phyloP scores from a whole-genome alignment of 495 filamentous ascomycete species.

The Physcia stellaris region DNA sequence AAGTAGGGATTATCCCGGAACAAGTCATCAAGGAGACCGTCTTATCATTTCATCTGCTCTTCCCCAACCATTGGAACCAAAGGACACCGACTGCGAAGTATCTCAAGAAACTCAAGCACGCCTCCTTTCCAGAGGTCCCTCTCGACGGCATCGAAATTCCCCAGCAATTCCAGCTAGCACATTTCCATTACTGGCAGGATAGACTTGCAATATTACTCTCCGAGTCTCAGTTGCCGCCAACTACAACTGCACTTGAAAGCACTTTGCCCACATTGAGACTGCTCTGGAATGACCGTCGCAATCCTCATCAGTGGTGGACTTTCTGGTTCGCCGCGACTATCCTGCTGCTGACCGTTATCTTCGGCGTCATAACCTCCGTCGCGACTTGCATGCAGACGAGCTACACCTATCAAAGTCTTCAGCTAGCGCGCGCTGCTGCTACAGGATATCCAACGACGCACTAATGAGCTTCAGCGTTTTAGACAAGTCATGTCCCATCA shows the following conservation, averaged over 20 bases:
- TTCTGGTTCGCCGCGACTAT: conserved; percentile 20
- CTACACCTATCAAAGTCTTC: too few relatives aligned
- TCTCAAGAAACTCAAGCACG: conserved; percentile 5
- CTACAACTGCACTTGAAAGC: too few relatives aligned
- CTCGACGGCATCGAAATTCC: too few relatives aligned
- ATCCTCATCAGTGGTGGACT: conserved; percentile 19
- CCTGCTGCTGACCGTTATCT: conserved; percentile 16
- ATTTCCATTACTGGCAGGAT: conserved; percentile 13
- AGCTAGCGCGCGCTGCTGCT: too few relatives aligned
- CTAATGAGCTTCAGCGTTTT: too few relatives aligned
- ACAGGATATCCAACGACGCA: too few relatives aligned
- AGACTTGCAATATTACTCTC: conserved; percentile 9
- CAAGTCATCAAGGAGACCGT: conserved; percentile 16
- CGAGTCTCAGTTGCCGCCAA: conserved; percentile 13
- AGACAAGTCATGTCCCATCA: too few relatives aligned
- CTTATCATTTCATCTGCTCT: conserved; percentile 14
- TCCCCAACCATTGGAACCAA: conserved; percentile 9
- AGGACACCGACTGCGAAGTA: conserved; percentile 9
- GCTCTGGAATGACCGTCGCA: conserved; percentile 16
- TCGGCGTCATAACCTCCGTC: conserved; percentile 16
- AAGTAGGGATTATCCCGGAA: too few relatives aligned
- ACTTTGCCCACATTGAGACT: too few relatives aligned
- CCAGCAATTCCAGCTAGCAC: too few relatives aligned
- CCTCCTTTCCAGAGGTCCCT: conserved; percentile 2
- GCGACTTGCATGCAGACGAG: too few relatives aligned